These are phyloP conservation scores for Rutstroemia sp. DNA, from an alignment of 2,329 filamentous ascomycete species.

Conservation along the genomic window DNA sequence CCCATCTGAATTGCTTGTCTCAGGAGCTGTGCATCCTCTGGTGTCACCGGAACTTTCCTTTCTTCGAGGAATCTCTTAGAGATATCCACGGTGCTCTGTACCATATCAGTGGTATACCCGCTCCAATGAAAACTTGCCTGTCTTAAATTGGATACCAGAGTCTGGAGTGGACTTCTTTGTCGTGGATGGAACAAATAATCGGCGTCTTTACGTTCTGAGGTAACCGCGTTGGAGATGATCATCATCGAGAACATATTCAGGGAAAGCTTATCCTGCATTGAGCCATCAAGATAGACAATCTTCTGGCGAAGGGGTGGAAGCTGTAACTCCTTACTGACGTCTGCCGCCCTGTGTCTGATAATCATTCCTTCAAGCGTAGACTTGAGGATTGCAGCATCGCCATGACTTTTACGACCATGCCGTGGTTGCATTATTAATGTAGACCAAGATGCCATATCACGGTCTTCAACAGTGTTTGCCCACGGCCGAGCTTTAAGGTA, in stretches of 20 bases:
- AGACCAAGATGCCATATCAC: constrained; percentile 60
- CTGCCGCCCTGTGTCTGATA: constrained; percentile 68
- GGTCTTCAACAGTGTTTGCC: constrained; percentile 50
- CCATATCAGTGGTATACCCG: constrained; percentile 59
- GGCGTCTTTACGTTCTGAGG: constrained; percentile 72
- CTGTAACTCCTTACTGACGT: constrained; percentile 55
- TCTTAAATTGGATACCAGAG: constrained; percentile 69
- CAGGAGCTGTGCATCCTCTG: constrained; percentile 55
- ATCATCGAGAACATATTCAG: constrained; percentile 81
- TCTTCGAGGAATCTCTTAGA: constrained; percentile 61
- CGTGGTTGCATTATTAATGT: constrained; percentile 60
- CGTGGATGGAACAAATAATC: constrained; percentile 85
- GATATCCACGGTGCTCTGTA: constrained; percentile 56
- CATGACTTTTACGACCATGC: constrained; percentile 43
- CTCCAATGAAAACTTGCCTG: constrained; percentile 80
- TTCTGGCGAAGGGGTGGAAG: constrained; percentile 69
- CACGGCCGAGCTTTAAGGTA: constrained; percentile 76
- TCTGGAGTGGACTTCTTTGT: constrained; percentile 58
- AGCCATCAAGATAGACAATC: constrained; percentile 68
- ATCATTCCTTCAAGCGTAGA: constrained; percentile 71
- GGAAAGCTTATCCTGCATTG: constrained; percentile 75
- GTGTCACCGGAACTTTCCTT: constrained; percentile 48
- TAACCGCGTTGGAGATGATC: constrained; percentile 78
- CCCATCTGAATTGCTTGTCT: constrained; percentile 59
- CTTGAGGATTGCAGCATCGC: constrained; percentile 55